These are phyloP conservation scores for Chaetomium tenue DNA, from an alignment of 495 filamentous ascomycete species.

Conservation along the genomic window DNA sequence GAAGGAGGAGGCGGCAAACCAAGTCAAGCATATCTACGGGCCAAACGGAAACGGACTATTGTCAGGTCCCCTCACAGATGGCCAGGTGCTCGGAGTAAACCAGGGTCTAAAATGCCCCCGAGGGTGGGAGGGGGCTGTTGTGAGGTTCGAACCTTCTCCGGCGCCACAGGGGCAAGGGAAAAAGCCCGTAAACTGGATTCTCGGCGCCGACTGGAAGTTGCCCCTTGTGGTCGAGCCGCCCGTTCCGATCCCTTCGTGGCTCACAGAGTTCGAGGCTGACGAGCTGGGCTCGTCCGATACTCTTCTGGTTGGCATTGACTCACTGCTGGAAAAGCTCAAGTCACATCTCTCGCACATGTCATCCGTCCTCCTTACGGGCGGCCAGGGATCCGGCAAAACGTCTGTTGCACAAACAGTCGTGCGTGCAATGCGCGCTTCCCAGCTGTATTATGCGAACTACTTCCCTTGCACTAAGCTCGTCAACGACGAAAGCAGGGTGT, in stretches of 20 bases:
- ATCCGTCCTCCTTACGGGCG: constrained; percentile 84
- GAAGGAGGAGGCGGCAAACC: constrained; percentile 62
- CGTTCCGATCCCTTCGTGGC: constrained; percentile 58
- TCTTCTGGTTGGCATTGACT: constrained; percentile 81
- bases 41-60: constrained; percentile 61
- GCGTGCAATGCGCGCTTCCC: constrained; percentile 60
- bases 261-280: constrained; percentile 46
- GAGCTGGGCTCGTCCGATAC: constrained; percentile 56
- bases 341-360: constrained; percentile 77
- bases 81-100: constrained; percentile 63
- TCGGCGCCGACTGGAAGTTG: constrained; percentile 70
- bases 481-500: constrained; percentile 82
- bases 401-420: constrained; percentile 62
- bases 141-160: constrained; percentile 65
- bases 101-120: constrained; percentile 39
- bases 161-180: constrained; percentile 47
- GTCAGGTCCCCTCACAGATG: constrained; percentile 86
- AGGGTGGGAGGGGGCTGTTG: constrained; percentile 71
- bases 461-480: constrained; percentile 80
- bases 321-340: constrained; percentile 64
- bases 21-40: constrained; percentile 55
- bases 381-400: constrained; percentile 86
- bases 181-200: constrained; percentile 64
- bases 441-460: constrained; percentile 74
- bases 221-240: constrained; percentile 69